A percentile compares a stretch with the other conserved stretches of the same genome.
phyloP scores from a whole-genome alignment of 2,329 filamentous ascomycete species.

The Dactylellina parvicollis region DNA sequence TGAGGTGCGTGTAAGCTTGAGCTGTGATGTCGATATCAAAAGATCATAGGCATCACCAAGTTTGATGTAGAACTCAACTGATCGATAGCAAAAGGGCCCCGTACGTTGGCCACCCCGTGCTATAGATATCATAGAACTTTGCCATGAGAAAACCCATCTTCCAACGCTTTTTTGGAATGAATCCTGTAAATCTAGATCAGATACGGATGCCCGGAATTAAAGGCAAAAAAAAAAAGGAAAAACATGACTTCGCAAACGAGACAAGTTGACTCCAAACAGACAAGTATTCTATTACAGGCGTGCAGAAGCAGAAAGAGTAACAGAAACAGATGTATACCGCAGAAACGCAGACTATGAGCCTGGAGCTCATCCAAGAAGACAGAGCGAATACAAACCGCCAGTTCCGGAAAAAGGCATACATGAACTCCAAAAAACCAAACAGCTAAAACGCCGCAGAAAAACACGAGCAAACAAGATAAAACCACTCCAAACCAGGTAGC shows the following conservation, averaged over 20 bases:
- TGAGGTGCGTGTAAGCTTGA: neutral
- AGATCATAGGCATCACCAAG: neutral
- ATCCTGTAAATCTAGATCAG: slow-evolving; percentile 40
- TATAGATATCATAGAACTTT: slow-evolving; percentile 1
- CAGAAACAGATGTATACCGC: slow-evolving; percentile 1
- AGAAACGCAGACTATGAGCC: slow-evolving; percentile 41
- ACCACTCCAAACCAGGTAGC: slow-evolving; percentile 44
- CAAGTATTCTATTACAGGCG: slow-evolving; percentile 34
- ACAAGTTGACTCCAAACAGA: slow-evolving; percentile 27
- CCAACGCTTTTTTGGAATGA: neutral
- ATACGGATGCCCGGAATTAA: slow-evolving; percentile 24
- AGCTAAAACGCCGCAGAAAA: slow-evolving; percentile 30
- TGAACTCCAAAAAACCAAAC: slow-evolving; percentile 33
- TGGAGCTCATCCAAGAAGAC: slow-evolving; percentile 41
- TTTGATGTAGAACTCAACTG: slow-evolving; percentile 8
- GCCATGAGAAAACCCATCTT: neutral
- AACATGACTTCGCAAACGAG: slow-evolving; percentile 12
- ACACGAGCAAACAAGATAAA: slow-evolving; percentile 15
- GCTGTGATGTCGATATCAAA: slow-evolving; percentile 1
- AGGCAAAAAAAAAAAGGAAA: slow-evolving; percentile 17
- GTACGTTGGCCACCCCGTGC: neutral
- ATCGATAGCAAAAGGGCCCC: slow-evolving; percentile 1
- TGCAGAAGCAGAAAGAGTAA: slow-evolving; percentile 1
- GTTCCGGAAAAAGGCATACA: slow-evolving; percentile 27
- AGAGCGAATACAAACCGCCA: neutral